Evolutionary conservation across 31 red algal genomes (phyloP).

Genomic region (Bonnemaisonia californica): DNA sequence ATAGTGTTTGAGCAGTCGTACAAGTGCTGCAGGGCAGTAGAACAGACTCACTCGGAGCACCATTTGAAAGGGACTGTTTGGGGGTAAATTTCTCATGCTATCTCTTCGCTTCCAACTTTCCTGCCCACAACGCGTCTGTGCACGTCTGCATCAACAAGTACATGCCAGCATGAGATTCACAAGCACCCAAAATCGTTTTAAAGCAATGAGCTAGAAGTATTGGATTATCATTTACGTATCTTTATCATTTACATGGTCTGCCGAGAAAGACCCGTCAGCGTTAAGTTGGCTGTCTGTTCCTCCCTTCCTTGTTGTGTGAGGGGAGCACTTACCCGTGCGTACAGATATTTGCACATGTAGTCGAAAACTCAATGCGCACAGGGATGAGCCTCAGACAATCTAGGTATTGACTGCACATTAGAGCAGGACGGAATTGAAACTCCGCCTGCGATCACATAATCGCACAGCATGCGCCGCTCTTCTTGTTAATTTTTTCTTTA

Average conservation of each 20-base stretch:
- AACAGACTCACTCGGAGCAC: too few species aligned
- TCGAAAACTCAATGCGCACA: slow-evolving; percentile 3
- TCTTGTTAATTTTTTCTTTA: slow-evolving; percentile 67
- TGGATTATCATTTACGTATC: slow-evolving; percentile 4
- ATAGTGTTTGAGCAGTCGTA: too few species aligned
- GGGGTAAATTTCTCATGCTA: too few species aligned
- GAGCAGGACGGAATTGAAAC: neutral
- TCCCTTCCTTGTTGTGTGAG: neutral
- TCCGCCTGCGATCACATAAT: slow-evolving; percentile 39
- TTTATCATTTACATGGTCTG: slow-evolving; percentile 3
- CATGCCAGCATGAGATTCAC: too few species aligned
- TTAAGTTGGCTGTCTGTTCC: neutral
- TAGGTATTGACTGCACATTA: neutral
- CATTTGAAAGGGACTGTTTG: too few species aligned
- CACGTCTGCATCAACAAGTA: too few species aligned
- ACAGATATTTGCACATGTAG: neutral
- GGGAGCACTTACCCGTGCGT: neutral
- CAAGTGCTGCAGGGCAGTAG: too few species aligned
- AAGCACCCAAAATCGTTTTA: neutral
- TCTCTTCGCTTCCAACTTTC: too few species aligned
- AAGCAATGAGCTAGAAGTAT: neutral
- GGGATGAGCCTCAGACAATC: neutral
- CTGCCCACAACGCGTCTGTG: too few species aligned
- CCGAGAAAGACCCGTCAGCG: neutral
- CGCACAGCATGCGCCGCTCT: slow-evolving; percentile 36